Evolutionary conservation across 208 protist species (phyloP), one percentile per base, ranked within the genome.

Genomic region (Acanthamoeba sp.): DNA sequence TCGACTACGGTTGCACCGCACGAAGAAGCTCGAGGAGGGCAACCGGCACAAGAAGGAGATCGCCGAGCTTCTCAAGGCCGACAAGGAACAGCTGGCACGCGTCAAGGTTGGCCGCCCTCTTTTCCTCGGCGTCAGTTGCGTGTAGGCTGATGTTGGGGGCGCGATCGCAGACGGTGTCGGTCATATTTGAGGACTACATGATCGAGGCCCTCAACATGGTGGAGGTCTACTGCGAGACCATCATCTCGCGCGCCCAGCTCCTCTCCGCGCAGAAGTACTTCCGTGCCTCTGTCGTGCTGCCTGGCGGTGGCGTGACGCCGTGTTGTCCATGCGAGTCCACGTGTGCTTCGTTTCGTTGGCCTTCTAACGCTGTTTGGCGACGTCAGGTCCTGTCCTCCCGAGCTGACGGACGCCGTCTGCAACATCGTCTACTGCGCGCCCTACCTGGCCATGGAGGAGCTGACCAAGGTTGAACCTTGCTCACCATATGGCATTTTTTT

Each of bases 351-450:
- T n/a, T n/a, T n/a, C n/a, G n/a, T n/a, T n/a, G n/a, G n/a, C n/a
- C n/a, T n/a, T n/a, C n/a, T n/a, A n/a, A n/a, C n/a, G n/a, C n/a
- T n/a, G n/a, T n/a, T n/a, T n/a, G n/a, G 27, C 24, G n/a, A 9
- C 12, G 1, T 3, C 36, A 91, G 55, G 85, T 29, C 52, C 20
- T 91, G 85, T 24, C 85, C 85, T 3, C 27, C 52, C 4, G 85
- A 91, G 59, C 85, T 91, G 6, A 66, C 38, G 85, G 85, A 91
- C 22, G 85, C 85, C 24, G 85, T 91, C 18, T 71, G 52, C 85
- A 91, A 73, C 85, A 38, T 91, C 24, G 45, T 91, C 24, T 91
- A 91, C 85, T 91, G 85, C 55, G 85, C 85, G 29, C 85, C 85
- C 12, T 91, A 91, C n/a, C 55, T 91, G 14, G 52, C 14, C 59